Evolutionary conservation across 768 basidiomycete species (phyloP), one percentile per base, ranked within the genome.

Genomic region (Xerocomus potaroensis): DNA sequence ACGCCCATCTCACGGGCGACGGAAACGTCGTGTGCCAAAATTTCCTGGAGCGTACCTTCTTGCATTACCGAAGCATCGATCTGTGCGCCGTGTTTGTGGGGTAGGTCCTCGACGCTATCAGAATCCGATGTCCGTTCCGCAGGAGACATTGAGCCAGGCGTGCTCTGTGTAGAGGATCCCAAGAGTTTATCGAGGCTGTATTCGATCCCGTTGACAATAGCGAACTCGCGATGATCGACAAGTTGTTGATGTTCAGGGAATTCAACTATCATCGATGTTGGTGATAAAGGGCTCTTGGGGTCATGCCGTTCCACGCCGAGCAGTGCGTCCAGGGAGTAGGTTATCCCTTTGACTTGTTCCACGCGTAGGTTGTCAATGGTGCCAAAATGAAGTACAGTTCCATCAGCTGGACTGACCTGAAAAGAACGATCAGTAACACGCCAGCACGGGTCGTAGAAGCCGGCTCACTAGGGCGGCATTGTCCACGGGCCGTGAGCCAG

Each of bases 271-370:
- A 68, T 66, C 16, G 73, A 67, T 2, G 73, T 61, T 4, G 69
- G 65, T 8, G 78, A 68, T 15, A 65, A 63, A 0, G 76, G 71
- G 7, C 70, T 71, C 15, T 70, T 71, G 11, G 77, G 76, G 34
- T 55, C 55, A 34, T 55, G 32, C 18, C 74, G 69, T 47, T 86
- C 80, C 26, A 84, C 75, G 30, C 96, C 96, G 14, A 99, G 81
- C 0, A 99, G 74, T 0, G 94, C 93, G 51, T 96, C 89, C 11
- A 99, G 78, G 1, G 93, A 96, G 61, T 99, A 99, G 0, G 92
- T 96, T 53, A 95, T 86, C 14, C 96, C 96, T 68, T 99, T 99
- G 61, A 99, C 91, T 67, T 97, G 94, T 62, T 96, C 94, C 42
- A 99, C 90, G 22, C 80, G 80, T 40, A 81, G 73, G 55, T 81